Base-by-base conservation (phyloP, 2,329 filamentous ascomycete species). In the Beauveria brongniartii region DNA sequence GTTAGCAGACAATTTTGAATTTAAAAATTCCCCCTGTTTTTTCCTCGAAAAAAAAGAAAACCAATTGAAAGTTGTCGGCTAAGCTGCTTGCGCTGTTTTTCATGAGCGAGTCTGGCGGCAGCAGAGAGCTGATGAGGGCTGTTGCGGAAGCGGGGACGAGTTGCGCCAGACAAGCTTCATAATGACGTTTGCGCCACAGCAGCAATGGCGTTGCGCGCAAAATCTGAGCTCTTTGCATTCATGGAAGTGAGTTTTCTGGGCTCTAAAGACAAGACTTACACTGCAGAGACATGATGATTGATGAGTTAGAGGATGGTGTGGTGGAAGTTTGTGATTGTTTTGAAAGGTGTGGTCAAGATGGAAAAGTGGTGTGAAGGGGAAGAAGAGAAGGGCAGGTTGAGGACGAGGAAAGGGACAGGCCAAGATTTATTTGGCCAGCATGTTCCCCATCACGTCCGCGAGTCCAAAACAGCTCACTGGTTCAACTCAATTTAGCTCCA, bases 241-340 rank as follows among this genome's bases (percentile, higher is more conserved):
- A 57, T 47, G 52, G 1, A 3, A 5, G 44, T 16, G 44, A 26
- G 22, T 3, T 47, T 14, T 24, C 22, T 24, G 37, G 9, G 57
- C 24, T 43, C 14, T 10, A 40, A 43, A 18, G 22, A 16, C 8
- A 16, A 26, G 10, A 77, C 80, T 73, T 70, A 83, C 81, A 84
- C 74, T 84, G 80, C 66, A 84, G 79, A 81, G 82, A 83, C 82
- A 84, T 84, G 70, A 61, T 80, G 73, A 66, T 54, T 69, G 43
- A 50, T 59, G 48, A 59, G 63, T 28, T 24, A 14, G 26, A 63
- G 51, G 60, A 47, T 26, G 61, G 46, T 46, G 34, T 37, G 16
- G 57, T 48, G 30, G 16, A 12, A n/a, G 52, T 54, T 26, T 18
- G 34, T 53, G 51, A 40, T 26, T 24, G 50, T 20, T 56, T 56